These are phyloP conservation scores for Paecilomyces dactylethromorphus DNA, from an alignment of 2,329 filamentous ascomycete species.

Conservation along the genomic window DNA sequence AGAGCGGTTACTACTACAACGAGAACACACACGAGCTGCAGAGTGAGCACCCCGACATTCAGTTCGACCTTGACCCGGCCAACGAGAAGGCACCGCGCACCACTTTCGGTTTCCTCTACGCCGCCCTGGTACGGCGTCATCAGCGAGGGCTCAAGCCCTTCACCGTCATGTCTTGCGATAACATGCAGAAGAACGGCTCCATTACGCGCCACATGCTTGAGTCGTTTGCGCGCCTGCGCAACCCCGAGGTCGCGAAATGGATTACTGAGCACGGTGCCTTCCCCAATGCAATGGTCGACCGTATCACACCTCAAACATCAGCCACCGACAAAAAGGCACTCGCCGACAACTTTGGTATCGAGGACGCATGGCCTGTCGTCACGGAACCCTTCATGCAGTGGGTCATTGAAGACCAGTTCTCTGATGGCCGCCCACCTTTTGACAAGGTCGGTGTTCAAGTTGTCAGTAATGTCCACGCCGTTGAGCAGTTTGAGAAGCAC, in stretches of 20 bases:
- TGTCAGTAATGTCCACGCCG: slow-evolving; percentile 45
- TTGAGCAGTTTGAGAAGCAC: slow-evolving; percentile 52
- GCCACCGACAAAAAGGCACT: slow-evolving; percentile 40
- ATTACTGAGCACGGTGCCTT: slow-evolving; percentile 44
- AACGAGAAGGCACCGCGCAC: slow-evolving; percentile 40
- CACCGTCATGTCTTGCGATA: slow-evolving; percentile 51
- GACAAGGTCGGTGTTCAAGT: slow-evolving; percentile 50
- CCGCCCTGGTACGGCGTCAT: slow-evolving; percentile 43
- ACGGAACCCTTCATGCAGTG: slow-evolving; percentile 53
- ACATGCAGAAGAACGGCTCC: slow-evolving; percentile 52
- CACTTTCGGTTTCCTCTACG: slow-evolving; percentile 49
- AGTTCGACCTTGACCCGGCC: slow-evolving; percentile 39
- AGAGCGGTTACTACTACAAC: slow-evolving; percentile 53
- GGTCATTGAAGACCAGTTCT: slow-evolving; percentile 50
- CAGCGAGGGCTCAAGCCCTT: slow-evolving; percentile 45
- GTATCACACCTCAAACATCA: slow-evolving; percentile 48
- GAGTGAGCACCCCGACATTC: slow-evolving; percentile 44
- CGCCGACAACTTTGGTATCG: slow-evolving; percentile 40
- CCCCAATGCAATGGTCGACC: slow-evolving; percentile 52
- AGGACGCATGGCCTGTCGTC: slow-evolving; percentile 49
- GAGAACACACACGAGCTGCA: slow-evolving; percentile 51
- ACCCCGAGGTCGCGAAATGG: slow-evolving; percentile 45
- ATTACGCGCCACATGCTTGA: slow-evolving; percentile 48
- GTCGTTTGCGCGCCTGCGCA: slow-evolving; percentile 43
- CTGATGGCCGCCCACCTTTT: slow-evolving; percentile 45